These are phyloP conservation scores for Sarocladium brachiariae DNA, from an alignment of 2,329 filamentous ascomycete genomes.

Conservation along the genomic window DNA sequence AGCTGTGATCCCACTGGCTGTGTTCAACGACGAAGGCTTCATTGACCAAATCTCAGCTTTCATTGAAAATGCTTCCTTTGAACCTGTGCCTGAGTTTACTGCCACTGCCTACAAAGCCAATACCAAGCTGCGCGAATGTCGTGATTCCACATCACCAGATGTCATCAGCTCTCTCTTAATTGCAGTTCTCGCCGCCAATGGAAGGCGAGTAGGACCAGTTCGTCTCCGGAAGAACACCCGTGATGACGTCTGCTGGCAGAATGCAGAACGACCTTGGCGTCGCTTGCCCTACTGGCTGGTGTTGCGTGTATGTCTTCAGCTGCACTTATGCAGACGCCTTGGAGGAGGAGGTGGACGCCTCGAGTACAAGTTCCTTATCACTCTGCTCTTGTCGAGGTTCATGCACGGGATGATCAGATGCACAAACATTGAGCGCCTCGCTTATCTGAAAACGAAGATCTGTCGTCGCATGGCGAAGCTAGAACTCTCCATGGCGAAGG, in stretches of 20 bases:
- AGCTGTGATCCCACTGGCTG: slow-evolving; percentile 34
- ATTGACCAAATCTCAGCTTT: slow-evolving; percentile 36
- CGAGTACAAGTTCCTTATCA: slow-evolving; percentile 54
- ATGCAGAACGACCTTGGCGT: slow-evolving; percentile 50
- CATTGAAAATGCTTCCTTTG: slow-evolving; percentile 48
- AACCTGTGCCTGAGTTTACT: slow-evolving; percentile 47
- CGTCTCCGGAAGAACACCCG: slow-evolving; percentile 49
- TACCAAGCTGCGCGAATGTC: slow-evolving; percentile 40
- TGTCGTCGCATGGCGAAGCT: slow-evolving; percentile 9
- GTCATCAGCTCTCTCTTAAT: slow-evolving; percentile 56
- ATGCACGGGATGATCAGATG: slow-evolving; percentile 28
- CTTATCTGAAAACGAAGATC: not conserved
- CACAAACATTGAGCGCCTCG: slow-evolving; percentile 15
- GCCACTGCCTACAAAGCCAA: slow-evolving; percentile 47
- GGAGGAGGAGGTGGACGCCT: slow-evolving; percentile 18
- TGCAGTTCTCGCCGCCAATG: slow-evolving; percentile 52
- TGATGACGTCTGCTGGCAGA: slow-evolving; percentile 51
- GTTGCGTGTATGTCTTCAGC: slow-evolving; percentile 49
- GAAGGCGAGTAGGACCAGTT: slow-evolving; percentile 28
- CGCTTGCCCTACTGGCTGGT: slow-evolving; percentile 56
- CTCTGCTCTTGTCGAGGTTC: slow-evolving; percentile 37
- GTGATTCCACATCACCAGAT: slow-evolving; percentile 52
- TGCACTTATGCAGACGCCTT: slow-evolving; percentile 38
- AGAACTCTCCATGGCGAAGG: not conserved
- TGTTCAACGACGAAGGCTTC: slow-evolving; percentile 19